These are phyloP conservation scores for Chrysanthemum lavandulifolium DNA, from an alignment of 129 eudicot genomes.

Conservation along the genomic window DNA sequence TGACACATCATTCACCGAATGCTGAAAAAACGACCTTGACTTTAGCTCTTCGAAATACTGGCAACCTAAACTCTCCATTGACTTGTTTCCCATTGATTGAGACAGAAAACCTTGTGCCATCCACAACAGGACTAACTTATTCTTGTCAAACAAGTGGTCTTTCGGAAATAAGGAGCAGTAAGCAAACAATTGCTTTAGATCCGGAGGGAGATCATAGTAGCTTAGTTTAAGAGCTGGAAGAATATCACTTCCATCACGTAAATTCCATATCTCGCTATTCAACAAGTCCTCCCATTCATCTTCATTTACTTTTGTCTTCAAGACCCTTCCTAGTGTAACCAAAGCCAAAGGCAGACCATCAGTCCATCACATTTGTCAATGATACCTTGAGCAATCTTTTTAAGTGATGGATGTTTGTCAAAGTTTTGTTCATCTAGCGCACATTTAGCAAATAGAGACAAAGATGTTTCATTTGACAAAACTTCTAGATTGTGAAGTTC, in stretches of 20 bases:
- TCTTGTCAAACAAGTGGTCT: neutral
- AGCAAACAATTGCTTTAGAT: too few relatives aligned
- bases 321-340: neutral
- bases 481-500: constrained; percentile 8
- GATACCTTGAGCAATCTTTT: constrained; percentile 20
- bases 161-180: neutral
- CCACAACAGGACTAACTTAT: neutral
- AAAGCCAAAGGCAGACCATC: neutral
- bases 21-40: neutral
- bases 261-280: neutral
- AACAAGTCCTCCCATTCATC: neutral
- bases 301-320: neutral
- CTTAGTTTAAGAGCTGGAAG: neutral
- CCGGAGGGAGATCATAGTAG: too few relatives aligned
- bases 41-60: neutral
- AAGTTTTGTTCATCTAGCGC: constrained; percentile 15
- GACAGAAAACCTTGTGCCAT: neutral
- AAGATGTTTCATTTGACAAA: constrained; percentile 15
- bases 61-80: neutral
- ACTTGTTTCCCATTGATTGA: neutral
- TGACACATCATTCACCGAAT: neutral
- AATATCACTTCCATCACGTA: neutral
- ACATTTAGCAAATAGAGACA: constrained; percentile 26
- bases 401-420: constrained; percentile 11
- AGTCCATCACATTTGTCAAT: constrained; percentile 2